Percentiles rank a stretch among this genome's conserved stretches.
Conservation (phyloP, 2,329 filamentous ascomycete genomes). For the Aspergillus pseudonomiae region DNA sequence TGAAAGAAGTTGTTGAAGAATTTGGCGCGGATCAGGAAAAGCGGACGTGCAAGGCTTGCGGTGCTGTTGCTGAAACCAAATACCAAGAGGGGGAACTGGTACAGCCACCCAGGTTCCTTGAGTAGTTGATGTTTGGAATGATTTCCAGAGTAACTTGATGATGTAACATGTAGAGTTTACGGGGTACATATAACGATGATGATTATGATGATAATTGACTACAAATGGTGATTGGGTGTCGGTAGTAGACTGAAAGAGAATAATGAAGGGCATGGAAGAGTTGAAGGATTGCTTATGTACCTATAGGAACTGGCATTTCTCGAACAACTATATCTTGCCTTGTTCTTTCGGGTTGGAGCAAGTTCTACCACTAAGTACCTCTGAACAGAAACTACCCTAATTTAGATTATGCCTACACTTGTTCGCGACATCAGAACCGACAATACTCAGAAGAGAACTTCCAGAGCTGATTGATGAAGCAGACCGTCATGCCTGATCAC, state of each 20-base stretch:
- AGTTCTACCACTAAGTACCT: neutral
- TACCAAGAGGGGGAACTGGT: constrained; percentile 46
- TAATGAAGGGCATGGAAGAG: neutral
- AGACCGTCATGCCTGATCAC: too few relatives aligned
- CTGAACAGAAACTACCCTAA: neutral
- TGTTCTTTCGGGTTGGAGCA: neutral
- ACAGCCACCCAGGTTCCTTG: constrained; percentile 44
- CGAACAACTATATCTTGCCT: neutral
- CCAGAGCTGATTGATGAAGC: too few relatives aligned
- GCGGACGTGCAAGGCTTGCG: constrained; percentile 78
- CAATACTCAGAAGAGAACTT: neutral
- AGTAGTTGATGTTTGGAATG: constrained; percentile 22
- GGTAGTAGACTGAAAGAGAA: neutral
- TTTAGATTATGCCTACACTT: neutral
- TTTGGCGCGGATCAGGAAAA: constrained; percentile 72
- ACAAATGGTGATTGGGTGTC: neutral
- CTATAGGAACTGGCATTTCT: neutral
- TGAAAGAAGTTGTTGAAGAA: constrained; percentile 83
- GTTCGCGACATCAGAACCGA: neutral
- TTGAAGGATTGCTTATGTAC: neutral
- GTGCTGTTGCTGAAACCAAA: constrained; percentile 66
- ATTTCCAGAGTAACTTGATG: neutral
- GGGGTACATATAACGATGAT: constrained; percentile 2
- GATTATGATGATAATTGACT: neutral
- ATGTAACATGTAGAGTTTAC: neutral